These are phyloP conservation scores for Hordeum pubiflorum DNA, from an alignment of 202 grass and related monocot species.

Conservation along the genomic window DNA sequence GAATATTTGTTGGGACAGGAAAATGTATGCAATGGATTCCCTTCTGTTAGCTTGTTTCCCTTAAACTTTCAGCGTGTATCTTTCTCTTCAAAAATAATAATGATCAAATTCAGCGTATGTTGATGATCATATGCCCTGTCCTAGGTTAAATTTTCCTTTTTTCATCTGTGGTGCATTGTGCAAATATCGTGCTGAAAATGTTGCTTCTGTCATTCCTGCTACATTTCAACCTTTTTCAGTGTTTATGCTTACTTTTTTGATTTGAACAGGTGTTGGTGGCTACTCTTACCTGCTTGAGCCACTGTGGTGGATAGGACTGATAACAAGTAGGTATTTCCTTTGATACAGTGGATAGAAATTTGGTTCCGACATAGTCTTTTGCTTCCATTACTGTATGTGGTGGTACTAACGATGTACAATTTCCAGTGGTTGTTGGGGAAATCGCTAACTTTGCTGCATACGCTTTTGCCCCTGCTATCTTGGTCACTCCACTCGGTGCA, in stretches of 20 bases:
- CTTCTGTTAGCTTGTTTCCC: background rate
- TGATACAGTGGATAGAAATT: background rate
- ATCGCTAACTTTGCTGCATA: conserved; percentile 96
- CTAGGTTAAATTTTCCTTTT: background rate
- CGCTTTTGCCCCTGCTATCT: conserved; percentile 96
- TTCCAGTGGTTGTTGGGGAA: conserved; percentile 95
- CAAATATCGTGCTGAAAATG: background rate
- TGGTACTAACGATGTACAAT: conserved; percentile 2
- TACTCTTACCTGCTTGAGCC: conserved; percentile 96
- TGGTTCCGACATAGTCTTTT: background rate
- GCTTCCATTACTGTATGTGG: background rate
- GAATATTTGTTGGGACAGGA: background rate
- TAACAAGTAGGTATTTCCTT: conserved; percentile 59
- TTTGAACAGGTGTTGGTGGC: conserved; percentile 71
- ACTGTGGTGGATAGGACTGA: conserved; percentile 93
- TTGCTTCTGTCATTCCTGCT: background rate
- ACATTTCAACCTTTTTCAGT: background rate
- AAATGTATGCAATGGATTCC: background rate
- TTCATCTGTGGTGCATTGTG: background rate
- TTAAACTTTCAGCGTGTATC: background rate
- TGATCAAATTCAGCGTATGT: background rate
- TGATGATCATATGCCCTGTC: background rate
- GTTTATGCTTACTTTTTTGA: background rate
- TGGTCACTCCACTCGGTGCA: conserved; percentile 97
- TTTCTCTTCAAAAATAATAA: background rate